Base-by-base conservation (phyloP, 2,329 filamentous ascomycete species). In the Alternaria rosae region DNA sequence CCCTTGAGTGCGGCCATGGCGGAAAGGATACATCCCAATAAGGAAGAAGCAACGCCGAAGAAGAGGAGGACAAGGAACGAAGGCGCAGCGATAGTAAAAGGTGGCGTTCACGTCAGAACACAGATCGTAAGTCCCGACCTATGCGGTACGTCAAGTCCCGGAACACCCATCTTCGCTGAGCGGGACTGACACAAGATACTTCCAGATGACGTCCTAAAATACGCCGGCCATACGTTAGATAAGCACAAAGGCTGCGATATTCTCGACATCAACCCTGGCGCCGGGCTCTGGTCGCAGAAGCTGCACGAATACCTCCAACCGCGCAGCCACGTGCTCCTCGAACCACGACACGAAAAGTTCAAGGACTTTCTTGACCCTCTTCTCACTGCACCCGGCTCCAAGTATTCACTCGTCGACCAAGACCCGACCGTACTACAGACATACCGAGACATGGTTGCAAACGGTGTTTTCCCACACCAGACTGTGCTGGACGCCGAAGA, bases 221-320 rank as follows among this genome's bases (percentile, higher is more conserved):
- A 92, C 62, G 81, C 96, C n/a, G 87, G 86, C 3, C 85, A 86
- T 1, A 88, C 88, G 3, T 85, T 98, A 17, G 81, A 87, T 32
- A 86, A 88, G 45, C 90, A 95, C 77, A 82, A 84, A 52, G 92
- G 92, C 56, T 93, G 94, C 79, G 93, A 97, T 71, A 85, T 98
- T 45, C 83, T 99, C 70, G 94, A 98, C 75, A 82, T 97, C 58
- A 92, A 94, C 76, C 94, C 94, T 0, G 93, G 93, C 13, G 82
- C 82, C 1, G 92, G 93, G 9, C 56, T 97, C 3, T 95, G 91
- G 88, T 97, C 94, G 32, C 83, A 83, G 26, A 92, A 90, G 71
- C 82, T 98, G 1, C 89, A 97, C 75, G 84, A 92, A 0, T 81
- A 86, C 47, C 83, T 99, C 8, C 82, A 92, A 71, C 94, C 94